Base-by-base conservation (phyloP, 192 early-diverging fungal genomes). In the Podila epigama region DNA sequence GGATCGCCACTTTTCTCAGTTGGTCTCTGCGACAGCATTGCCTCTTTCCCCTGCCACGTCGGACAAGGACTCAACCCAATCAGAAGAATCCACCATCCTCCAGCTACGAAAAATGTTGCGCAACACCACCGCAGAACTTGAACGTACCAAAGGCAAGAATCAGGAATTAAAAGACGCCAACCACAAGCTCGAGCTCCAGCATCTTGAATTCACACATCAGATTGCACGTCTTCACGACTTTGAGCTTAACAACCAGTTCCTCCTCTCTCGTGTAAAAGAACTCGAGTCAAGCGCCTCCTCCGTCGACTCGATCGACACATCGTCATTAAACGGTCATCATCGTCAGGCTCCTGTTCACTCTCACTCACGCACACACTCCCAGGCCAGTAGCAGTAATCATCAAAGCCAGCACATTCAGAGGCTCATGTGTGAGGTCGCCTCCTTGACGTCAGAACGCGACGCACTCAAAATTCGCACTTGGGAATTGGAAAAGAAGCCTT, bases 401-500 rank as follows among this genome's bases (percentile, higher is more conserved):
- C 58, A 68, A 25, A 68, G 60, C 54, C 73, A 68, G 50, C 66
- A 77, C 1, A 28, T 77, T 11, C 66, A 77, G 40, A 32, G 60
- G 4, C 50, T 77, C 20, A 59, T 77, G 66, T 60, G 51, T 9
- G 73, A 77, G 25, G 51, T 77, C 3, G 59, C 66, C 11, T 31
- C 53, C 1, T 29, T 77, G 42, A 77, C 66, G 6, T 63, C 65
- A 1, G 73, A 77, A 32, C 60, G 66, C 3, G 73, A 77, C 37
- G 66, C 65, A 7, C 73, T 77, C 66, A 77, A 77, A 61, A 68
- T 64, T 36, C 60, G 54, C 15, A 58, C 60, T 1, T 75, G 72
- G 72, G 72, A 75, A 15, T 65, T 75, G 18, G 72, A 75, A 41
- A 75, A 68, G 48, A 68, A 75, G 35, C 70, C 70, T 3, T 75